phyloP scores from a whole-genome alignment of 2,329 filamentous ascomycete species.

The Albophoma yamanashiensis region DNA sequence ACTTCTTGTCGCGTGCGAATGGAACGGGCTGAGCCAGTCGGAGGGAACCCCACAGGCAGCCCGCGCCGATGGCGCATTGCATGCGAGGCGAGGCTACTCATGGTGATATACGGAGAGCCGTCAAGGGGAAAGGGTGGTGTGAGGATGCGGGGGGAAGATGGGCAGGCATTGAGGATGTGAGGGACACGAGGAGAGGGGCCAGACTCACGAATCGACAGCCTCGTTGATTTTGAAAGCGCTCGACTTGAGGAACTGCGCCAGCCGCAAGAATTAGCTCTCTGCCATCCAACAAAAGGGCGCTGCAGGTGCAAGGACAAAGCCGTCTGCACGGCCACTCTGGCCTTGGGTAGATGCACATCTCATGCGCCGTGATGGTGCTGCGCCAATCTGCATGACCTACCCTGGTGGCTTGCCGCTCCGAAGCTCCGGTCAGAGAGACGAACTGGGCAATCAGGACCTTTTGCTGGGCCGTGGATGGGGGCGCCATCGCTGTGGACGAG shows the following conservation, averaged over 20 bases:
- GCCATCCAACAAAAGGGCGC: not conserved
- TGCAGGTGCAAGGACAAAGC: not conserved
- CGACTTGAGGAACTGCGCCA: conserved; percentile 34
- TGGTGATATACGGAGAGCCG: not conserved
- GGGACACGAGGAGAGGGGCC: conserved; percentile 3
- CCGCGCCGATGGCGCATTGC: conserved; percentile 8
- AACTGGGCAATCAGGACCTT: conserved; percentile 31
- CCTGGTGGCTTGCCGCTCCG: conserved; percentile 31
- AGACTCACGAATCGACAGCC: conserved; percentile 48
- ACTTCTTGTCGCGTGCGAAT: conserved; percentile 18
- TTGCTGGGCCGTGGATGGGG: conserved; percentile 25
- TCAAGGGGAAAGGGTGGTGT: not conserved
- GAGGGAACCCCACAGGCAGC: conserved; percentile 19
- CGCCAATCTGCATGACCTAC: conserved; percentile 22
- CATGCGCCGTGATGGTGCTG: not conserved
- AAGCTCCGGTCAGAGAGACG: conserved; percentile 29
- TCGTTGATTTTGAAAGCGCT: conserved; percentile 40
- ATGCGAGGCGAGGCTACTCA: not conserved
- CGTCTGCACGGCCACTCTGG: not conserved
- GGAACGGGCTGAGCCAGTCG: conserved; percentile 16
- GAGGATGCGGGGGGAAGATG: not conserved
- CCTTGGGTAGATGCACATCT: not conserved
- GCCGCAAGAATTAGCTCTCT: conserved; percentile 12
- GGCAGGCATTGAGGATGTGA: not conserved
- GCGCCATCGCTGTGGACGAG: conserved; percentile 21